These are phyloP conservation scores for Taiozyma onychis DNA, from an alignment of 1,139 yeast genomes.

Conservation along the genomic window DNA sequence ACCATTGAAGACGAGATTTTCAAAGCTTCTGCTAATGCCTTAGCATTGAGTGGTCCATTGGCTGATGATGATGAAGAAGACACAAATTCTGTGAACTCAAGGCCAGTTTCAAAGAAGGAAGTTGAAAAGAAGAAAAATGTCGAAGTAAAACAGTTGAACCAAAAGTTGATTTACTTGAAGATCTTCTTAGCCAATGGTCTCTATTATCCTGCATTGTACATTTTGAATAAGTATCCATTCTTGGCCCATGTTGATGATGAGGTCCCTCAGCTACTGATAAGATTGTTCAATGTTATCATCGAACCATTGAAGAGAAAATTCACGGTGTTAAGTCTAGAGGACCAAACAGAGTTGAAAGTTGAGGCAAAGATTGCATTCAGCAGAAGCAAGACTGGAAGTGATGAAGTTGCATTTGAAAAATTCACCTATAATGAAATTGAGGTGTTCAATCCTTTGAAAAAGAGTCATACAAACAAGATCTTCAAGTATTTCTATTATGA, in stretches of 20 bases:
- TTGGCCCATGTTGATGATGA: conserved; percentile 52
- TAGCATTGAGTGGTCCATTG: conserved; percentile 85
- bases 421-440: conserved; percentile 16
- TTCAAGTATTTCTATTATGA: conserved; percentile 45
- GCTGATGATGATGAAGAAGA: conserved; percentile 50
- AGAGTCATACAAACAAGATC: conserved; percentile 28
- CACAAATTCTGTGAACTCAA: conserved; percentile 6
- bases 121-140: conserved; percentile 1
- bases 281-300: conserved; percentile 47
- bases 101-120: conserved; percentile 7
- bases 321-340: conserved; percentile 6
- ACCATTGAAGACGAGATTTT: conserved; percentile 57
- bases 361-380: conserved; percentile 23
- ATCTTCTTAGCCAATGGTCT: conserved; percentile 58
- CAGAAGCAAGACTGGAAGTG: conserved; percentile 26
- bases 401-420: conserved; percentile 30
- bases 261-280: conserved; percentile 40
- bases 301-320: conserved; percentile 39
- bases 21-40: conserved; percentile 68
- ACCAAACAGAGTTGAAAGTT: conserved; percentile 21
- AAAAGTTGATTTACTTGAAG: conserved; percentile 38
- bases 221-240: conserved; percentile 59
- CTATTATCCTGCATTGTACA: conserved; percentile 54
- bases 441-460: conserved; percentile 15
- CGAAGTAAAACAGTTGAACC: conserved; percentile 7